Percentiles rank a stretch among this genome's conserved stretches.
Conservation (phyloP, 331 rosid genomes). For the Quercus lobata region DNA sequence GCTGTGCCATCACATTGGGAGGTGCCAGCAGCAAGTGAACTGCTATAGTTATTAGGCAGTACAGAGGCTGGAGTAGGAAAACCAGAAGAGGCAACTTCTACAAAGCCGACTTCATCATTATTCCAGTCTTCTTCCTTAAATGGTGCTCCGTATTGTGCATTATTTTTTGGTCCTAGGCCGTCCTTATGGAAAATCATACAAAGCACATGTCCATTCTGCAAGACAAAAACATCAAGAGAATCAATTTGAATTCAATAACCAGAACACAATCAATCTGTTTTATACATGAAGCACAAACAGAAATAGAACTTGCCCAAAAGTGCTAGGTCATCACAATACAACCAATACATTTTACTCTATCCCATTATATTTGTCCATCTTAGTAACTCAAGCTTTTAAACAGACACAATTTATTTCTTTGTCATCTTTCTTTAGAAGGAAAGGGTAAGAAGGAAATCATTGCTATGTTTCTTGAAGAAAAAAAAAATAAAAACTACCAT, state of each 20-base stretch:
- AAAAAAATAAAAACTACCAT: neutral
- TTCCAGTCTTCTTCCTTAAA: constrained; percentile 64
- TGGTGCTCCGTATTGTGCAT: constrained; percentile 22
- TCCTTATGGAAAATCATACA: constrained; percentile 65
- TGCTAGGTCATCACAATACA: neutral
- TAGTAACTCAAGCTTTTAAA: neutral
- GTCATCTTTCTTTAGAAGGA: neutral
- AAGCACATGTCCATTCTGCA: constrained; percentile 67
- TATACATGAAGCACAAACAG: neutral
- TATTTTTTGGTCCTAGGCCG: constrained; percentile 73
- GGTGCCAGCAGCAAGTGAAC: constrained; percentile 12
- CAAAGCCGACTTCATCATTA: constrained; percentile 28
- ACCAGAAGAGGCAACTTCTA: constrained; percentile 14
- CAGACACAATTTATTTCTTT: neutral
- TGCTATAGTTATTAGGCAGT: neutral
- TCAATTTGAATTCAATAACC: neutral
- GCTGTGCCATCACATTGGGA: neutral
- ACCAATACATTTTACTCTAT: neutral
- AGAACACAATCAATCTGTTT: neutral
- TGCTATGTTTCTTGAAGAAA: neutral
- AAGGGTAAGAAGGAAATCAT: neutral
- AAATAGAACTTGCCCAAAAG: neutral
- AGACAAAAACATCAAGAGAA: constrained; percentile 9
- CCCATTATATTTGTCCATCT: neutral
- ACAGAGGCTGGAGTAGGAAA: constrained; percentile 4